Evolutionary conservation across 208 protist genomes (phyloP), one percentile per base, ranked within the genome.

Genomic region (Phytomonas serpens): DNA sequence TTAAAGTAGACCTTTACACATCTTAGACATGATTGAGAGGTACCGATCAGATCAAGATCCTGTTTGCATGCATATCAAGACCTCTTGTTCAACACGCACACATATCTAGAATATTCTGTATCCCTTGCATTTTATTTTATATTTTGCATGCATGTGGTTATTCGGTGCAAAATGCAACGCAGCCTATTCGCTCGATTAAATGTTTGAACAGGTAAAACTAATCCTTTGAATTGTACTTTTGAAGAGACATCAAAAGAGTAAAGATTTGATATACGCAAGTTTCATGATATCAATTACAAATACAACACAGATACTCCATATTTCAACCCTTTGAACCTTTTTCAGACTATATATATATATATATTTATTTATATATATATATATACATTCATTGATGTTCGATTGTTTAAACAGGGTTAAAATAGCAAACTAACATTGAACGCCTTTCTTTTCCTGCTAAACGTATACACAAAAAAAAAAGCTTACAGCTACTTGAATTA

Each of bases 71-170:
- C 19, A 9, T 27, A 57, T 57, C 47, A 57, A 6, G 47, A 57
- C 13, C 23, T 9, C 47, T 19, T 23, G 5, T 11, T 57, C 47
- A 27, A 57, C 47, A 19, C 16, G 19, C 16, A 6, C 47, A 23
- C 40, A 72, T 74, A 57, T 66, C 34, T 65, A 74, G 62, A 13
- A 1, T 61, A n/a, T 47, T 64, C 29, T 65, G 57, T 52, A 74
- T 11, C 11, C 34, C 72, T 37, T 51, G 3, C 29, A 70, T 61
- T 61, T 72, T 16, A 7, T 67, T 72, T 30, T 67, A 1, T 68
- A 67, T 40, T 65, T 65, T 57, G 27, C 63, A 62, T 57, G 27
- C 14, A 67, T 29, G 2, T 19, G 47, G 1, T 9, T 27, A 1
- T 19, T 19, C 2, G 47, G 23, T 57, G 11, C 47, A 27, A 57